phyloP scores from a whole-genome alignment of 768 basidiomycete genomes.

The Boletus tomentosulus region DNA sequence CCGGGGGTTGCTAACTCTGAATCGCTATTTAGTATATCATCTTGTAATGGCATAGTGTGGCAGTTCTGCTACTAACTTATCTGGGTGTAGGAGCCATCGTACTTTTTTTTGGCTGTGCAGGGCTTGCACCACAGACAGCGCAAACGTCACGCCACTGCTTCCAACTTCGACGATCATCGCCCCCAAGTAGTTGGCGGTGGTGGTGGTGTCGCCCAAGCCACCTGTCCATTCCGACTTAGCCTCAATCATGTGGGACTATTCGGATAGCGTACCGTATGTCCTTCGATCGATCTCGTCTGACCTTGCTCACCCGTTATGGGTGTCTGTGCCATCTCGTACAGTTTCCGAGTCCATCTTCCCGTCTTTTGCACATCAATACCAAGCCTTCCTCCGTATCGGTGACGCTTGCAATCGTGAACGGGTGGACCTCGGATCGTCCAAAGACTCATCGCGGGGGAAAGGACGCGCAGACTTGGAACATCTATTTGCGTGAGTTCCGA shows the following conservation, averaged over 20 bases:
- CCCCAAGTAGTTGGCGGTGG: slow-evolving; percentile 60
- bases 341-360: slow-evolving; percentile 58
- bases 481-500: slow-evolving; percentile 61
- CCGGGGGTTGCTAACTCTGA: no score
- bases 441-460: slow-evolving; percentile 52
- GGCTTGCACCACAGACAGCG: slow-evolving; percentile 46
- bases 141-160: slow-evolving; percentile 49
- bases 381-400: slow-evolving; percentile 55
- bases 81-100: no score
- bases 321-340: slow-evolving; percentile 48
- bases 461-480: slow-evolving; percentile 62
- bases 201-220: slow-evolving; percentile 50
- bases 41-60: no score
- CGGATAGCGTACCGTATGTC: slow-evolving; percentile 41
- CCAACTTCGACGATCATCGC: slow-evolving; percentile 71
- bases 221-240: slow-evolving; percentile 31
- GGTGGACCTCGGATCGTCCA: slow-evolving; percentile 64
- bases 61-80: no score
- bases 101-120: slow-evolving; percentile 24
- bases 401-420: slow-evolving; percentile 77
- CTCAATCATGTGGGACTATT: not conserved
- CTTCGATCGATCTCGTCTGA: slow-evolving; percentile 39
- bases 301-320: no score
- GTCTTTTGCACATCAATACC: slow-evolving; percentile 57
- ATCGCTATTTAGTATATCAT: no score